These are phyloP conservation scores for Podaxis mareebaensis DNA, from an alignment of 768 basidiomycete species.

Conservation along the genomic window DNA sequence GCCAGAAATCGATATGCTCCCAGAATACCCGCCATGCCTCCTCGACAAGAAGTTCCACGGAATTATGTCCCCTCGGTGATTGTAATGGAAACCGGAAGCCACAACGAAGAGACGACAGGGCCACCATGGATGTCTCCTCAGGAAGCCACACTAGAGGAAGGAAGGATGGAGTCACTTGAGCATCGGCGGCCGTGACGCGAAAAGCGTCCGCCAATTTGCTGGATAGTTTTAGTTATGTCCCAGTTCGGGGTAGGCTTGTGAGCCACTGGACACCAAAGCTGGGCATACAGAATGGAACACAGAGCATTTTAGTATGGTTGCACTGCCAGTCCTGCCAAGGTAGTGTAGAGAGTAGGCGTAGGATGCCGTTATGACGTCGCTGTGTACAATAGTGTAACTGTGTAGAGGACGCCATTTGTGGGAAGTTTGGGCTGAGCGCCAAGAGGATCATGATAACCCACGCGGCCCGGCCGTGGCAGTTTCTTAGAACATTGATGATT, in stretches of 20 bases:
- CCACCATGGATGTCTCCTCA: not conserved
- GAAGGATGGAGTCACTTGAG: not conserved
- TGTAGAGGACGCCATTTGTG: conserved; percentile 19
- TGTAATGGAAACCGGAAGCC: not conserved
- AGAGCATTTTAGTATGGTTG: not conserved
- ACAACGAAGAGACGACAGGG: not conserved
- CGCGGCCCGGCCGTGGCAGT: conserved; percentile 17
- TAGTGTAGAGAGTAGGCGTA: not conserved
- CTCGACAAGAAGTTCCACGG: not conserved
- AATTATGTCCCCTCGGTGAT: not conserved
- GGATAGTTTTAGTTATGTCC: not conserved
- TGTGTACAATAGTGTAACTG: not conserved
- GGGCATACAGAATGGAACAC: conserved; percentile 1
- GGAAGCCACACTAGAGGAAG: not conserved
- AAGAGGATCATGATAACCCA: conserved; percentile 1
- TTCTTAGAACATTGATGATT: conserved; percentile 26
- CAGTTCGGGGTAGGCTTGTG: not conserved
- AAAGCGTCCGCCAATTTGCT: not conserved
- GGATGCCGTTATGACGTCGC: not conserved
- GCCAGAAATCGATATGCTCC: not conserved
- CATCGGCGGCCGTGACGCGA: not conserved
- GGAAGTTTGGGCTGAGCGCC: conserved; percentile 20
- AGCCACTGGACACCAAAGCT: not conserved
- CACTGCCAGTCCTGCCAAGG: not conserved
- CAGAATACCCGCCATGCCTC: not conserved